Base-by-base conservation (phyloP, 2,329 filamentous ascomycete species). In the Penicillium sp. region DNA sequence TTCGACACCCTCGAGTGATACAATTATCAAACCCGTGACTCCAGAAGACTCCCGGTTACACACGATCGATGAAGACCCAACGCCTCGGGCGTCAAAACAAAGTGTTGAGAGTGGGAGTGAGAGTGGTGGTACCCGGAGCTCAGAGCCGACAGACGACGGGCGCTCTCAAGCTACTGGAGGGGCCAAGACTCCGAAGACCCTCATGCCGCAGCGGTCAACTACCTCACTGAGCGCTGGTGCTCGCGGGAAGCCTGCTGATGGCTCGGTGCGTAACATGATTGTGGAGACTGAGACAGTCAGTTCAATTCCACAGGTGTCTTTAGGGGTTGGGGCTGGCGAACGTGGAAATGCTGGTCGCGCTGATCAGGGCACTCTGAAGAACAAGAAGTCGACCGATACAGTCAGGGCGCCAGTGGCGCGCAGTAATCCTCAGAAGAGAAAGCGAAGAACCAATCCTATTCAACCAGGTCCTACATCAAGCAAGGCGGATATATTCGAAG, bases 401-500 rank as follows among this genome's bases (percentile, higher is more conserved):
- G 97, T 99, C 65, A 86, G 91, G 46, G 93, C 95, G 14, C 50
- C 43, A n/a, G 39, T 44, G 26, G 16, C 41, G 13, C 39, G 43
- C 2, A 95, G 88, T 78, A 97, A 95, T 78, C 91, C 97, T 53
- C 93, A 93, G 79, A 96, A 90, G 79, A 92, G 87, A 75, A 77
- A 83, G 48, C 87, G 92, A 60, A 96, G 96, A 75, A 84, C 91
- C 57, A 83, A 90, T 50, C 80, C 79, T 24, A 58, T 78, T 24
- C 57, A 66, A 3, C 66, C 64, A 26, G 66, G 67, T 19, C 74
- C 82, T 88, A 91, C 88, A 58, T 95, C 92, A 16, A 96, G 93
- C 58, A 98, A 98, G 79, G 93, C 95, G 71, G 95, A 99, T 75
- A 92, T 98, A 51, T 99, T 99, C 73, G 95, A 98, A 78, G 92